Evolutionary conservation across 1,284 basidiomycete species (phyloP).

Genomic region (Melanopsichium pennsylvanicum): DNA sequence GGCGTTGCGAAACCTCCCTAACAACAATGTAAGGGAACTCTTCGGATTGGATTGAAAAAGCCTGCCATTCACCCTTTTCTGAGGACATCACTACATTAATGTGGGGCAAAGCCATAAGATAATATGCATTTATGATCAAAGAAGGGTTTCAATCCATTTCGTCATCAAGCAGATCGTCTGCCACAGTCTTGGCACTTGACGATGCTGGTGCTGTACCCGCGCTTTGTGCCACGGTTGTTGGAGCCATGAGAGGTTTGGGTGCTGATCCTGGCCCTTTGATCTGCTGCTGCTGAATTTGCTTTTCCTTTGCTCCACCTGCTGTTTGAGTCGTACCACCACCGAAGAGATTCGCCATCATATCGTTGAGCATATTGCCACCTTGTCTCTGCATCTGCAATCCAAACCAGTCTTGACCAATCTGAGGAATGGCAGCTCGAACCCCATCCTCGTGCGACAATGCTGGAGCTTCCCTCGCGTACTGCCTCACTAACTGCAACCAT

Average conservation of each 20-base stretch:
- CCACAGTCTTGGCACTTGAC: conserved; percentile 2
- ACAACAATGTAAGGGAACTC: no score
- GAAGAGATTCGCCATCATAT: conserved; percentile 56
- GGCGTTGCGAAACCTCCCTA: no score
- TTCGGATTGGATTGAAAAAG: no score
- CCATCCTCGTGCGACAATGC: conserved; percentile 38
- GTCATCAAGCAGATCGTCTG: conserved; percentile 44
- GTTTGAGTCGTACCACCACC: conserved; percentile 4
- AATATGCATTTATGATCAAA: no score
- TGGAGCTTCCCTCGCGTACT: conserved; percentile 50
- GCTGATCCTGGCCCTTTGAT: conserved; percentile 13
- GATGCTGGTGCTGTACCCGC: background rate
- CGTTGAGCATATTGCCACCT: conserved; percentile 46
- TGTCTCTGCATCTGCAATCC: conserved; percentile 34
- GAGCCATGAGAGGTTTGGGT: conserved; percentile 3
- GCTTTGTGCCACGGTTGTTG: background rate
- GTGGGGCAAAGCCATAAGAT: no score
- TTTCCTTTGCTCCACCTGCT: conserved; percentile 8
- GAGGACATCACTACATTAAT: no score
- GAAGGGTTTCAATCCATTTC: conserved; percentile 52
- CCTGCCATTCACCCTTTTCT: no score
- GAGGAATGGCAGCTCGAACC: conserved; percentile 26
- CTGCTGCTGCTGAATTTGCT: background rate
- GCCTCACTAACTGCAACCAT: conserved; percentile 42
- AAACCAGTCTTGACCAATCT: conserved; percentile 42